Percentiles rank a stretch among this genome's conserved stretches.
phyloP scores from a whole-genome alignment of 257 asterid genomes.

The Solanum etuberosum region DNA sequence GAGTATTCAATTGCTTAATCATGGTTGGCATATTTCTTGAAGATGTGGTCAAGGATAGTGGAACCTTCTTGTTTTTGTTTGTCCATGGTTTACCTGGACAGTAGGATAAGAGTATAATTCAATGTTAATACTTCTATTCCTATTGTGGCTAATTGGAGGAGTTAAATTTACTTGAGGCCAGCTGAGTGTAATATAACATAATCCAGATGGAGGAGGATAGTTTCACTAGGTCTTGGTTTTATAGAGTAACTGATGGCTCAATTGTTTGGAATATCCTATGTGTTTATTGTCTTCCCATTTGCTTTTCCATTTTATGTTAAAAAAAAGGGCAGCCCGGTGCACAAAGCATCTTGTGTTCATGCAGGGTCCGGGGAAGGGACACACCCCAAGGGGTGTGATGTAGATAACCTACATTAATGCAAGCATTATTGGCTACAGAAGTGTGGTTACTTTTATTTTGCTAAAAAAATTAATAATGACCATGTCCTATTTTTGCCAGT shows the following conservation, averaged over 20 bases:
- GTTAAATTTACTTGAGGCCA: neutral
- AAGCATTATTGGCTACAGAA: neutral
- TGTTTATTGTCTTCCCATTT: neutral
- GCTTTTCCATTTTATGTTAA: neutral
- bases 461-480: neutral
- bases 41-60: neutral
- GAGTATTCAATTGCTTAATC: conserved; percentile 23
- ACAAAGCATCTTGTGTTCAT: neutral
- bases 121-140: neutral
- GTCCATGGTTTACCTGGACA: neutral
- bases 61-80: neutral
- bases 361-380: neutral
- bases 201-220: neutral
- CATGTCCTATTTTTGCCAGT: neutral
- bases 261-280: neutral
- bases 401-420: neutral
- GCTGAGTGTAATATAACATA: neutral
- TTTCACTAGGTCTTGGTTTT: neutral
- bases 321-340: neutral
- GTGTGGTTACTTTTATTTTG: neutral
- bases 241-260: neutral
- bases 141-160: neutral
- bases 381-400: neutral
- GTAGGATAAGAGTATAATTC: neutral
- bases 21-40: neutral